Percentiles rank a stretch among this genome's conserved stretches.
These are phyloP conservation scores for Xylaria sp. DNA, from an alignment of 2,329 filamentous ascomycete species.

Conservation along the genomic window DNA sequence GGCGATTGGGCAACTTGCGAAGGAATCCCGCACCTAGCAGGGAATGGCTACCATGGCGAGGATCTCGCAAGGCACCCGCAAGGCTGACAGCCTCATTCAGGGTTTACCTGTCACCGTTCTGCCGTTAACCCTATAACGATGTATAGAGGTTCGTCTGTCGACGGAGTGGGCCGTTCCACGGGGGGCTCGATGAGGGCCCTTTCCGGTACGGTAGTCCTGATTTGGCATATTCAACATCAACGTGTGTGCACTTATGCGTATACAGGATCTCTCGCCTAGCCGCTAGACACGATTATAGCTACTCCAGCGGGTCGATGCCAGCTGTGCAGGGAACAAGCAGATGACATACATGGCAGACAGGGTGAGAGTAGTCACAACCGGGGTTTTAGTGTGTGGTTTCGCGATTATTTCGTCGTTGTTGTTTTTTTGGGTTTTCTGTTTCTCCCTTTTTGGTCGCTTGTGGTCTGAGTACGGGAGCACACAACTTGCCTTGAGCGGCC, in stretches of 20 bases:
- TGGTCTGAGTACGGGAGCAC: too few species aligned
- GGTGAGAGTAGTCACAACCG: constrained; percentile 4
- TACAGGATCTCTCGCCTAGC: constrained; percentile 18
- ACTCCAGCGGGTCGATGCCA: constrained; percentile 30
- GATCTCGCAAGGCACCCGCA: constrained; percentile 35
- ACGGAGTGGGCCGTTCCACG: constrained; percentile 20
- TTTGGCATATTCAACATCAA: constrained; percentile 4
- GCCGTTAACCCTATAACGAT: constrained; percentile 18
- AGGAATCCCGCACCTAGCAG: constrained; percentile 28
- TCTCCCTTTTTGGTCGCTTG: background rate
- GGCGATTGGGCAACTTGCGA: constrained; percentile 51
- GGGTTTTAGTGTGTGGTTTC: constrained; percentile 1
- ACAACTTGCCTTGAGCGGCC: too few species aligned
- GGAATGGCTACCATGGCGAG: constrained; percentile 18
- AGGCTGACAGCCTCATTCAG: constrained; percentile 38
- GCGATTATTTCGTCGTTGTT: too few species aligned
- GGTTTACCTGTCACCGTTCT: constrained; percentile 10
- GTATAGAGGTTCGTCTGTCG: background rate
- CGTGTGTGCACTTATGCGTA: background rate
- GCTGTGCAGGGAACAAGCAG: constrained; percentile 30
- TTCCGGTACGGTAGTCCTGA: constrained; percentile 6
- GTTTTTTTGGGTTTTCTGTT: too few species aligned
- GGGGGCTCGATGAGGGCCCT: constrained; percentile 15
- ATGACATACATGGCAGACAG: constrained; percentile 15
- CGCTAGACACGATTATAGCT: constrained; percentile 6